Evolutionary conservation across 306 rosid genomes (phyloP).

Genomic region (Trifolium repens): DNA sequence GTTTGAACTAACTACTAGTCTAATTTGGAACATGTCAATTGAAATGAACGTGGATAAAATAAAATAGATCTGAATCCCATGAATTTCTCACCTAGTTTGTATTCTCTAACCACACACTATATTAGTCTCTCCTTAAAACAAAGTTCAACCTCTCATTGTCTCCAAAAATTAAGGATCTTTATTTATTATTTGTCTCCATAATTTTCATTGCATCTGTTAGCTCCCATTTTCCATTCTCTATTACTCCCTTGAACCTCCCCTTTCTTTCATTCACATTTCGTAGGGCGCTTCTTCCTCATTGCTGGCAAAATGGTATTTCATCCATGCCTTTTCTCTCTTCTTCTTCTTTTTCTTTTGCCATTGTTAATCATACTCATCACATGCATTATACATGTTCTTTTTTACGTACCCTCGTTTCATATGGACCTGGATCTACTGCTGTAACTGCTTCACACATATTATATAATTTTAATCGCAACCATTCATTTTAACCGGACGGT

Average conservation of each 20-base stretch:
- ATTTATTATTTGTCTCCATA: conserved; percentile 44
- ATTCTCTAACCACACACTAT: conserved; percentile 47
- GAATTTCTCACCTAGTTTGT: conserved; percentile 43
- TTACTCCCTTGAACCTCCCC: conserved; percentile 28
- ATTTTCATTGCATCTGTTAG: conserved; percentile 43
- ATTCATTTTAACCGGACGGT: too few relatives aligned
- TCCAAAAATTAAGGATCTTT: conserved; percentile 73
- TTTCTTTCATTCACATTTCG: conserved; percentile 51
- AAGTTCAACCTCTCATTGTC: conserved; percentile 55
- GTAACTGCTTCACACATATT: too few relatives aligned
- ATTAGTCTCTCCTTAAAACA: conserved; percentile 42
- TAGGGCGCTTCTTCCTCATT: conserved; percentile 65
- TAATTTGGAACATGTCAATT: conserved; percentile 14
- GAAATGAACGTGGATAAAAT: conserved; percentile 41
- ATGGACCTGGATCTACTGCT: too few relatives aligned
- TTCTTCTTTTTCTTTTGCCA: background rate
- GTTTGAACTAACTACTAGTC: conserved; percentile 3
- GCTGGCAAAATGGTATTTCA: conserved; percentile 74
- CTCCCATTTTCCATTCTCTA: conserved; percentile 53
- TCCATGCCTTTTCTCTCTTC: background rate
- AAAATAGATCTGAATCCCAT: background rate
- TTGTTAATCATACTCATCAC: background rate
- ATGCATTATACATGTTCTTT: background rate
- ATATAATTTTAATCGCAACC: too few relatives aligned
- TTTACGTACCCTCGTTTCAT: background rate